Evolutionary conservation across 177 flowering plant genomes (phyloP), one percentile per base, ranked within the genome.

Genomic region (Vitis hybrid): DNA sequence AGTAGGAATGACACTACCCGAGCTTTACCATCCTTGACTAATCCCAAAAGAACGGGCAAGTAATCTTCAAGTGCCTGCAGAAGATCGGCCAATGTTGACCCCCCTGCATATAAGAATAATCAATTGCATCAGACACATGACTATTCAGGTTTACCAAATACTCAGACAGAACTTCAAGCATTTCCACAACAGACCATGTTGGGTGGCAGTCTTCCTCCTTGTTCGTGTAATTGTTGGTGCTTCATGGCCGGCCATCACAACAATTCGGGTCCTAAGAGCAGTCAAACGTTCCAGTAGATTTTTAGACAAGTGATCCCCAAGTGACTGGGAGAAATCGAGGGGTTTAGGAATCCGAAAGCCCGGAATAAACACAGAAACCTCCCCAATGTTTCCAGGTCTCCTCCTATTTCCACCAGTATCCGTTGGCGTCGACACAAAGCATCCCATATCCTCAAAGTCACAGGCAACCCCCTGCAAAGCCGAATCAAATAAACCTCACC

Each of bases 1-100:
- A 45, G 9, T 14, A 51, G 15, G 48, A 45, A 19, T 32, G 15
- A 7, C 21, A 52, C 3, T 17, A 64, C 59, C 11, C 10, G 62
- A 59, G 63, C 10, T 66, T 74, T 87, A 94, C 98, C 98, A 71
- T 95, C 90, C 85, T 86, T 91, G 63, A 86, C 92, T 75, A 95
- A 78, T 78, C 99, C 99, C 79, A 95, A 65, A 55, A 95, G 84
- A 67, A 91, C 89, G 17, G 98, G 94, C 82, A 95, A 84, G 85
- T 95, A 95, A 80, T 91, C 96, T 78, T 88, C 93, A 32, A 93
- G 85, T 74, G 98, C 94, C 75, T 90, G 96, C 74, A 84, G 93
- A 70, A 95, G 94, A 85, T 95, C 99, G 73, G 86, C 82, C 72
- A 91, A 68, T 56, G 90, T 85, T 63, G 99, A 93, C 73, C 96